Percentiles rank a stretch among this genome's conserved stretches.
Evolutionary conservation across 768 basidiomycete genomes (phyloP).

Genomic region (Suillus brevipes): DNA sequence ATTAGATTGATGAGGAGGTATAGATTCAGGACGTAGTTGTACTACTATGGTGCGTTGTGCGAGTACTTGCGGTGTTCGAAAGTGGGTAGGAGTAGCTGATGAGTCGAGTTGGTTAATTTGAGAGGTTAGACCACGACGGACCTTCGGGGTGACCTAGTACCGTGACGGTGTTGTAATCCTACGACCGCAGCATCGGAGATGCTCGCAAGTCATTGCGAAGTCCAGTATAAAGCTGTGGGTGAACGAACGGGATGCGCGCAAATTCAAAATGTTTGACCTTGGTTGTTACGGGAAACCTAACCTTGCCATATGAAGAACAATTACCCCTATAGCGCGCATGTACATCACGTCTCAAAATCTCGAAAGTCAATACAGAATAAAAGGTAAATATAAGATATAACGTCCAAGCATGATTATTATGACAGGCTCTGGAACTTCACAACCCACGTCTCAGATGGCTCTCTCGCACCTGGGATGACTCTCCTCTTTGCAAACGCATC

Average conservation of each 20-base stretch:
- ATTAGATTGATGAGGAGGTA: not conserved
- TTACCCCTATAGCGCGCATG: not conserved
- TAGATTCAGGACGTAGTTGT: not conserved
- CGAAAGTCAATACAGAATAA: not conserved
- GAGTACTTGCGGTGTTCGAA: not conserved
- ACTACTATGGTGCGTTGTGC: not conserved
- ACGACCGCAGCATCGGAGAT: not conserved
- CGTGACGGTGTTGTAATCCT: not conserved
- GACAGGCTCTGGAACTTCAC: constrained; percentile 5
- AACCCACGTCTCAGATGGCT: constrained; percentile 10
- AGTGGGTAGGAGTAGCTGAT: not conserved
- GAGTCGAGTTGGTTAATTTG: not conserved
- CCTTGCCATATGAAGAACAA: not conserved
- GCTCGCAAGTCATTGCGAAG: not conserved
- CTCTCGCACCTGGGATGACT: constrained; percentile 10
- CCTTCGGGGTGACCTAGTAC: not conserved
- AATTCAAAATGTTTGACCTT: no score
- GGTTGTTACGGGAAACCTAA: not conserved
- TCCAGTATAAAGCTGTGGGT: not conserved
- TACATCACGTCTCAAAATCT: not conserved
- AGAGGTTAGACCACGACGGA: not conserved
- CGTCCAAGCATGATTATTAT: not conserved
- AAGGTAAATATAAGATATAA: not conserved
- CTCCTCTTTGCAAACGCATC: constrained; percentile 9
- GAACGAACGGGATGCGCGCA: not conserved